A percentile compares a stretch with the other conserved stretches of the same genome.
phyloP scores from a whole-genome alignment of 805 yeast genomes.

The Saturnispora halmiae region DNA sequence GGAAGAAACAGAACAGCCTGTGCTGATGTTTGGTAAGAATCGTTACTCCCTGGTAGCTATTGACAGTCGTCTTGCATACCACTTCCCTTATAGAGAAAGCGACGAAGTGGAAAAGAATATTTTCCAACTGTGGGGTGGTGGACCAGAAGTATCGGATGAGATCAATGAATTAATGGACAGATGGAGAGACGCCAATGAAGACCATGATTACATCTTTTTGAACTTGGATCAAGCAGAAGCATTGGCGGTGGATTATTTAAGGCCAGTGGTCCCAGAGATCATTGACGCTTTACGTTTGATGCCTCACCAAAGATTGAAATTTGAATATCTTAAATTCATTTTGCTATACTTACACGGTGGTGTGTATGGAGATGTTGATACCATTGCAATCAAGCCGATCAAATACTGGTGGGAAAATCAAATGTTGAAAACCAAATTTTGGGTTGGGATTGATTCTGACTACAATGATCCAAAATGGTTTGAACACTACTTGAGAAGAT shows the following conservation, averaged over 20 bases:
- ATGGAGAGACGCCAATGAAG: slow-evolving; percentile 27
- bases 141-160: slow-evolving; percentile 20
- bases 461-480: slow-evolving; percentile 25
- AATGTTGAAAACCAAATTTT: slow-evolving; percentile 13
- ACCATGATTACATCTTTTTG: slow-evolving; percentile 22
- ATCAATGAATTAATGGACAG: slow-evolving; percentile 25
- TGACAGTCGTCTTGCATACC: slow-evolving; percentile 22
- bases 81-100: slow-evolving; percentile 24
- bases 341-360: slow-evolving; percentile 47
- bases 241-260: slow-evolving; percentile 24
- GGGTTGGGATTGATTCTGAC: slow-evolving; percentile 22
- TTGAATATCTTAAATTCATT: slow-evolving; percentile 49
- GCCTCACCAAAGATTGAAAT: slow-evolving; percentile 42
- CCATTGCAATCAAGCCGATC: slow-evolving; percentile 42
- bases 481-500: slow-evolving; percentile 23
- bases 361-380: slow-evolving; percentile 53
- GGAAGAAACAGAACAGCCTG: slow-evolving; percentile 5
- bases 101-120: slow-evolving; percentile 26
- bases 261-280: slow-evolving; percentile 39
- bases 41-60: slow-evolving; percentile 24
- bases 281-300: slow-evolving; percentile 40
- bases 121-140: slow-evolving; percentile 29
- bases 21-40: slow-evolving; percentile 17
- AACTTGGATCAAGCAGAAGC: slow-evolving; percentile 26
- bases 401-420: slow-evolving; percentile 23